Percentiles rank a stretch among this genome's conserved stretches.
Conservation (phyloP, 331 rosid species). For the Acacia pycnantha region DNA sequence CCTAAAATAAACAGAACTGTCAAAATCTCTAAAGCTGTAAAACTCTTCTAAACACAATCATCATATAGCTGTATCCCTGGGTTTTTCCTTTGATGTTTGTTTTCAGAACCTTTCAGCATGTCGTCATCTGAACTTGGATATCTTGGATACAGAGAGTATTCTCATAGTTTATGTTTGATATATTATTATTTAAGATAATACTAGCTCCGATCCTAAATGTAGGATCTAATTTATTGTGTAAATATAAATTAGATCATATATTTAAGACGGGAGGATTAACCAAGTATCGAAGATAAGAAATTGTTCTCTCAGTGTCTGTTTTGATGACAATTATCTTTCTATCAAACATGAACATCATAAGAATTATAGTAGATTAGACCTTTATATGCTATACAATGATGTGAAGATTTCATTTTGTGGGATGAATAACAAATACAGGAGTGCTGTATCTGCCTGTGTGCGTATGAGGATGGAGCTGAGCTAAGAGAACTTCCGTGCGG, state of each 20-base stretch:
- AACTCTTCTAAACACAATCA: background rate
- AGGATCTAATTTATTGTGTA: no score
- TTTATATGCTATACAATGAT: background rate
- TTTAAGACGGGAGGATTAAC: no score
- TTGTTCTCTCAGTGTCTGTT: no score
- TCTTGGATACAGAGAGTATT: background rate
- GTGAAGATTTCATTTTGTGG: background rate
- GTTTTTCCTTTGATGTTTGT: background rate
- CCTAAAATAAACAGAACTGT: background rate
- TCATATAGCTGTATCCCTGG: background rate
- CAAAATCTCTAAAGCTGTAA: no score
- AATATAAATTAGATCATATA: no score
- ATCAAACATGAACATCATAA: background rate
- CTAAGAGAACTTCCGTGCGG: conserved; percentile 78
- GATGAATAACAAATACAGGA: conserved; percentile 19
- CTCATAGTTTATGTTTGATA: no score
- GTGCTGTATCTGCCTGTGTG: conserved; percentile 74
- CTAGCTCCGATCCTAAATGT: no score
- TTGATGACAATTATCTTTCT: no score
- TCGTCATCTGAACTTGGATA: background rate
- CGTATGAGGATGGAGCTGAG: conserved; percentile 65
- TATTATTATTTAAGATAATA: no score
- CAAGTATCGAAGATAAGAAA: no score
- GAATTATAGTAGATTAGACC: background rate
- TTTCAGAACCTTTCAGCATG: background rate